Percentiles rank a stretch among this genome's conserved stretches.
Conservation (phyloP, 1,284 basidiomycete genomes). For the Leccinum insolens region DNA sequence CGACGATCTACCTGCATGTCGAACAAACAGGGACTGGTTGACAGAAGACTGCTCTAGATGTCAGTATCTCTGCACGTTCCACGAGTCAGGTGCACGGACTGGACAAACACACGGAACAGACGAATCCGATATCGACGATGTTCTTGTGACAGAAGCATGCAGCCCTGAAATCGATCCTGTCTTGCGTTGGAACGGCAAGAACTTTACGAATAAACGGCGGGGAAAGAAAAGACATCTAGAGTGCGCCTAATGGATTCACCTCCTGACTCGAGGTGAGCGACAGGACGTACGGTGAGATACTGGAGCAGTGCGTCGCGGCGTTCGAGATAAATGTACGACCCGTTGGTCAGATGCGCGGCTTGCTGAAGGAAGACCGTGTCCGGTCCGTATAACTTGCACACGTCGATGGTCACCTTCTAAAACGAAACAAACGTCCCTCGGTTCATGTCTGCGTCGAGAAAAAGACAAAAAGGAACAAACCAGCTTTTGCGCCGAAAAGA, state of each 20-base stretch:
- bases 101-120: conserved; percentile 95
- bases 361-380: conserved; percentile 98
- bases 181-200: conserved; percentile 88
- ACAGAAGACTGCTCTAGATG: conserved; percentile 75
- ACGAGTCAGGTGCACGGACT: conserved; percentile 56
- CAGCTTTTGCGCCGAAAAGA: conserved; percentile 98
- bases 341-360: conserved; percentile 93
- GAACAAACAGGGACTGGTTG: conserved; percentile 91
- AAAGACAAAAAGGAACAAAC: conserved; percentile 40
- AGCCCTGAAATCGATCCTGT: conserved; percentile 95
- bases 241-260: background rate
- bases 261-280: background rate
- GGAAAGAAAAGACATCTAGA: conserved; percentile 90
- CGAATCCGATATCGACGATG: conserved; percentile 96
- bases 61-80: conserved; percentile 10
- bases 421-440: background rate
- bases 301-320: conserved; percentile 84
- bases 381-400: conserved; percentile 88
- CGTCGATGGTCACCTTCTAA: conserved; percentile 94
- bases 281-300: conserved; percentile 74
- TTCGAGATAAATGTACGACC: conserved; percentile 87
- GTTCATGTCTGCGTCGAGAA: background rate
- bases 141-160: conserved; percentile 99
- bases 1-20: conserved; percentile 76
- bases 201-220: conserved; percentile 77